A percentile compares a stretch with the other conserved stretches of the same genome.
These are phyloP conservation scores for Populus tremula DNA, from an alignment of 345 rosid species.

Conservation along the genomic window DNA sequence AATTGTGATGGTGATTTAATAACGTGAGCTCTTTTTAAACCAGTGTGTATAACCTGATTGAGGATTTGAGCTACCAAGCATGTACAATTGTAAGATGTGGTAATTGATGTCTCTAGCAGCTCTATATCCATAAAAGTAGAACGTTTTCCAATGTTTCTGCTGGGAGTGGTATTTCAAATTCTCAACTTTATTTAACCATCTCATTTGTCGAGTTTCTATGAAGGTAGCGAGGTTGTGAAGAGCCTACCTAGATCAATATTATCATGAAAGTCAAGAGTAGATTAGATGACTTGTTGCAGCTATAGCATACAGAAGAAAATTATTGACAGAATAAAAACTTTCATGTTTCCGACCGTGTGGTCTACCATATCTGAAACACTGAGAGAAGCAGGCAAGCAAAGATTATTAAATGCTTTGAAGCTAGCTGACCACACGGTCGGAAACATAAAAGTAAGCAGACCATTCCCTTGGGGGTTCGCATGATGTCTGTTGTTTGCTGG, in stretches of 20 bases:
- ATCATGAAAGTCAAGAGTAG: conserved; percentile 48
- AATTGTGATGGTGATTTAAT: too few species aligned
- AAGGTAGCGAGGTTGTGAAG: conserved; percentile 47
- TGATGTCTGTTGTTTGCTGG: neutral
- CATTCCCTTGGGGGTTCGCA: neutral
- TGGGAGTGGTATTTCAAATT: conserved; percentile 4
- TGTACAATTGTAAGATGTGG: too few species aligned
- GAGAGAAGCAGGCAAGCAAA: conserved; percentile 68
- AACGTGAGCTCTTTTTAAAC: too few species aligned
- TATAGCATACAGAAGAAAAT: conserved; percentile 68
- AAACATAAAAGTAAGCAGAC: conserved; percentile 31
- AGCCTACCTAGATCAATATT: conserved; percentile 44
- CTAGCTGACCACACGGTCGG: conserved; percentile 55
- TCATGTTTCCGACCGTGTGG: too few species aligned
- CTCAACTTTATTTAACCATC: neutral
- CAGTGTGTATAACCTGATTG: too few species aligned
- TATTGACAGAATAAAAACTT: conserved; percentile 41
- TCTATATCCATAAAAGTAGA: too few species aligned
- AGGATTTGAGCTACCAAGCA: too few species aligned
- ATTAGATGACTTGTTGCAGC: conserved; percentile 50
- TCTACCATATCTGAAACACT: conserved; percentile 46
- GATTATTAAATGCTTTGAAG: conserved; percentile 54
- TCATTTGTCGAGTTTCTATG: conserved; percentile 20
- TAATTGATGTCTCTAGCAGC: too few species aligned
- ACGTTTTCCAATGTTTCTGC: neutral